These are phyloP conservation scores for Volutella citrinella DNA, from an alignment of 2,329 filamentous ascomycete species.

Conservation along the genomic window DNA sequence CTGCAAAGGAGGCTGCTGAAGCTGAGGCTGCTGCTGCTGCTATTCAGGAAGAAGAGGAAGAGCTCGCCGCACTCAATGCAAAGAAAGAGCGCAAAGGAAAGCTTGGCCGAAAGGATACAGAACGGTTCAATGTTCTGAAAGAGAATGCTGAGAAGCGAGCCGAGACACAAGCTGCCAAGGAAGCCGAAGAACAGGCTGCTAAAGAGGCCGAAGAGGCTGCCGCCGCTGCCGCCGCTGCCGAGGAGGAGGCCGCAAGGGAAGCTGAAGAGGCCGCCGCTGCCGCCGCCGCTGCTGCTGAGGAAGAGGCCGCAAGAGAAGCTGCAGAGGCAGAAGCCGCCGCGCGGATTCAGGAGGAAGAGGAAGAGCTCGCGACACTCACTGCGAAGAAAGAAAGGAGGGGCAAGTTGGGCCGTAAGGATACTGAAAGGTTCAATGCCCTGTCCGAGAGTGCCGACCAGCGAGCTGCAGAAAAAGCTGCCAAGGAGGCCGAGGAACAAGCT, in stretches of 20 bases:
- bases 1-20: constrained; percentile 32
- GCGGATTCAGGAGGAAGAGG: neutral
- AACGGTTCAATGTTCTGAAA: constrained; percentile 39
- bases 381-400: constrained; percentile 1
- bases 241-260: constrained; percentile 29
- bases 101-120: constrained; percentile 43
- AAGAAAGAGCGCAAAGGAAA: constrained; percentile 51
- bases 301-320: constrained; percentile 32
- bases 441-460: constrained; percentile 1
- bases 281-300: constrained; percentile 26
- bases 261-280: constrained; percentile 19
- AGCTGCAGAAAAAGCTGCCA: constrained; percentile 2
- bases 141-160: constrained; percentile 33
- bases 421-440: neutral
- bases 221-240: constrained; percentile 7
- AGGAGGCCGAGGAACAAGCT: constrained; percentile 11
- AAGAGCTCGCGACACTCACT: neutral
- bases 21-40: constrained; percentile 16
- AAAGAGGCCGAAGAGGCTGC: constrained; percentile 21
- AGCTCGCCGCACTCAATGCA: constrained; percentile 39
- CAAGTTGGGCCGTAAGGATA: constrained; percentile 2
- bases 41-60: constrained; percentile 31
- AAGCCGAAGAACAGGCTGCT: constrained; percentile 7
- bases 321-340: constrained; percentile 6
- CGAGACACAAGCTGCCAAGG: constrained; percentile 19